phyloP scores from a whole-genome alignment of 2,329 filamentous ascomycete genomes.

The Diaporthe velutina region DNA sequence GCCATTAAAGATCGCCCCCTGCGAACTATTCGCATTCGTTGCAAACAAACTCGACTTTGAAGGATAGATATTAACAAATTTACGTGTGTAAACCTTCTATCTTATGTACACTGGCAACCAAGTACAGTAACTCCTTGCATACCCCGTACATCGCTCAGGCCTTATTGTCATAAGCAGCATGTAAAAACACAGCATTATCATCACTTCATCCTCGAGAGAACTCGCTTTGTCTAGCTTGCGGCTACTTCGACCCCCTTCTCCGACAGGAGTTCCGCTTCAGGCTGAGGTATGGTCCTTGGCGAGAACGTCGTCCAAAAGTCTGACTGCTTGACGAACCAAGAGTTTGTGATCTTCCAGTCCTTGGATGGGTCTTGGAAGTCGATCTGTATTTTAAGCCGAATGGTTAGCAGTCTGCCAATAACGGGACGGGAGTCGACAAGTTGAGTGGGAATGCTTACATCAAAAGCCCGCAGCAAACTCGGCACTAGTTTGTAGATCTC shows the following conservation, averaged over 20 bases:
- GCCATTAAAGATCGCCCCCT: too few species aligned
- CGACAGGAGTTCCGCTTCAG: constrained; percentile 40
- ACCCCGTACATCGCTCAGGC: neutral
- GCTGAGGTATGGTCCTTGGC: constrained; percentile 57
- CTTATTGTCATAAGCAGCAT: neutral
- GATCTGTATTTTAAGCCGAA: constrained; percentile 54
- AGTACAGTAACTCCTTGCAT: neutral
- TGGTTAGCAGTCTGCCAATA: constrained; percentile 42
- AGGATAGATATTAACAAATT: neutral
- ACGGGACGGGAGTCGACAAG: constrained; percentile 59
- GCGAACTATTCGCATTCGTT: too few species aligned
- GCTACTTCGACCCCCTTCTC: neutral
- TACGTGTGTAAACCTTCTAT: constrained; percentile 8
- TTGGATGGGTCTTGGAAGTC: constrained; percentile 64
- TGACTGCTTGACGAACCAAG: constrained; percentile 74
- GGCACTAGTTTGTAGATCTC: constrained; percentile 76
- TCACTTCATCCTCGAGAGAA: neutral
- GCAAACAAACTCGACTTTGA: neutral
- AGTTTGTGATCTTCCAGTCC: constrained; percentile 71
- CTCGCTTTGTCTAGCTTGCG: neutral
- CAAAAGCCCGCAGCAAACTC: constrained; percentile 73
- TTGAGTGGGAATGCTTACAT: constrained; percentile 58
- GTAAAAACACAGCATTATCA: neutral
- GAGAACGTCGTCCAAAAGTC: constrained; percentile 65
- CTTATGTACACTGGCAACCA: neutral